Base-by-base conservation (phyloP, 1,139 yeast genomes). In the Cylindricascospora bacillispora region DNA sequence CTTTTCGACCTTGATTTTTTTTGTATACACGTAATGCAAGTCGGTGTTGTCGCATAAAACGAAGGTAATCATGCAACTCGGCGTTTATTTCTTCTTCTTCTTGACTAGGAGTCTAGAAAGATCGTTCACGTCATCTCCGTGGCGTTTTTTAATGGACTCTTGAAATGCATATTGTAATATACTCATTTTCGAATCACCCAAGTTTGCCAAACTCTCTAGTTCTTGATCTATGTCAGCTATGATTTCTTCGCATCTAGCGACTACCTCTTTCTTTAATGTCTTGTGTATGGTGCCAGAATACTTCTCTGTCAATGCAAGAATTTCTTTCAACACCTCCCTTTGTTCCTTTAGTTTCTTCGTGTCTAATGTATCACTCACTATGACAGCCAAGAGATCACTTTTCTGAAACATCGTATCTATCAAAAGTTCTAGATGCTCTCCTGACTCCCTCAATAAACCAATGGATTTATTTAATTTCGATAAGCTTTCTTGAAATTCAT, bases 211-310 rank as follows among this genome's bases (percentile, higher is more conserved):
- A 22, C 16, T 15, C 26, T 20, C 26, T 10, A 15, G 13, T 20
- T 25, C 21, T 24, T 25, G 14, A 19, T 25, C 24, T 28, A 27
- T 11, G 19, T 21, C 10, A 28, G 24, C 12, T 28, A 27, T n/a
- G 20, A 15, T 13, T 28, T 25, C 6, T 24, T 24, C 15, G 24
- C 27, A 11, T 25, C 31, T 16, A 28, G 20, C 21, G 24, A 14
- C 19, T 27, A 27, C 27, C 15, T 24, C 18, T 24, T 20, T 15
- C 19, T 4, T 15, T 28, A 20, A 9, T 14, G n/a, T 21, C 12
- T 13, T 20, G 63, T 30, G 82, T 63, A 10, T 66, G 57, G 27
- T 62, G 58, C 19, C 28, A 34, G 81, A 67, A 51, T 85, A 95
- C 15, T 57, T 60, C 0, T 76, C 70, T 0, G 94, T 81, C 52